These are phyloP conservation scores for Parastagonospora avenae DNA, from an alignment of 2,329 filamentous ascomycete species.

Conservation along the genomic window DNA sequence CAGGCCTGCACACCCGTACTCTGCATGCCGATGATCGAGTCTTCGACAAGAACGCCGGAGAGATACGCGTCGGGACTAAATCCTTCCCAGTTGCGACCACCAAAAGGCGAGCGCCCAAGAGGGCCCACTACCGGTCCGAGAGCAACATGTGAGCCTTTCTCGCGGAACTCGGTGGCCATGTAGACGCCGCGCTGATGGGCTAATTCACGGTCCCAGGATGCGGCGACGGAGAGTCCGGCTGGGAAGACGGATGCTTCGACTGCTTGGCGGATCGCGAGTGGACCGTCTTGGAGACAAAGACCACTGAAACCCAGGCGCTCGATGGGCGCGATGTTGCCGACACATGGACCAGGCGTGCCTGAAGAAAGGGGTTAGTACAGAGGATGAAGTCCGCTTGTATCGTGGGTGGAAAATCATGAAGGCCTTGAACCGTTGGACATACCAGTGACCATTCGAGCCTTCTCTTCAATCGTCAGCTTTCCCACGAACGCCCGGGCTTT, in stretches of 20 bases:
- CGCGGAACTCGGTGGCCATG: slow-evolving; percentile 39
- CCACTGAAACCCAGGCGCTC: slow-evolving; percentile 46
- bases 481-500: slow-evolving; percentile 28
- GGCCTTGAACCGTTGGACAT: neutral
- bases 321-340: slow-evolving; percentile 46
- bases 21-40: slow-evolving; percentile 48
- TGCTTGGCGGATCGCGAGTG: slow-evolving; percentile 40
- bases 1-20: slow-evolving; percentile 49
- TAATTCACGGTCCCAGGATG: slow-evolving; percentile 48
- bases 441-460: slow-evolving; percentile 34
- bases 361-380: neutral
- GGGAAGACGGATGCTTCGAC: slow-evolving; percentile 44
- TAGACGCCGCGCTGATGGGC: slow-evolving; percentile 38
- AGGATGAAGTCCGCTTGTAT: neutral
- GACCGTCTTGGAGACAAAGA: slow-evolving; percentile 49
- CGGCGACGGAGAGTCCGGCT: slow-evolving; percentile 44
- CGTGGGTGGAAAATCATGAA: neutral
- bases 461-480: slow-evolving; percentile 30
- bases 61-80: slow-evolving; percentile 51
- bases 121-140: slow-evolving; percentile 58
- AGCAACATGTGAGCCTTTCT: slow-evolving; percentile 48
- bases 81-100: slow-evolving; percentile 54
- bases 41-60: slow-evolving; percentile 45
- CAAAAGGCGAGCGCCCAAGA: slow-evolving; percentile 45
- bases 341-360: slow-evolving; percentile 34